Evolutionary conservation across 108 stramenopile species (phyloP).

Genomic region (Chaetoceros muelleri): DNA sequence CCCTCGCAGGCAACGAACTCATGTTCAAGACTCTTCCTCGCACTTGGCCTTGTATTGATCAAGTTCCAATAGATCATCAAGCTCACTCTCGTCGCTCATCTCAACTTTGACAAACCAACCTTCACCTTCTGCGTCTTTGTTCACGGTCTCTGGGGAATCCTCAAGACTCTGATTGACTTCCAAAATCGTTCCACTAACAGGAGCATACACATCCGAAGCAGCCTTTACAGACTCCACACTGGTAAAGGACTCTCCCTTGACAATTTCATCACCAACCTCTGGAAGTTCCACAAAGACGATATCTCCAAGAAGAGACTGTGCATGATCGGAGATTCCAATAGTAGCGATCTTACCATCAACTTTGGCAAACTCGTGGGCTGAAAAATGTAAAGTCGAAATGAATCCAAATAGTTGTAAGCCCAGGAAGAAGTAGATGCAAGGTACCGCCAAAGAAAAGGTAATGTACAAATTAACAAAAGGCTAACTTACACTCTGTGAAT

Average conservation of each 20-base stretch:
- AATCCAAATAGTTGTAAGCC: no score
- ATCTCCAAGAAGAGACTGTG: slow-evolving; percentile 92
- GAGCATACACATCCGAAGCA: slow-evolving; percentile 93
- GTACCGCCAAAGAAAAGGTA: no score
- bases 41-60: slow-evolving; percentile 37
- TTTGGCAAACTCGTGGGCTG: slow-evolving; percentile 91
- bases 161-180: slow-evolving; percentile 71
- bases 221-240: slow-evolving; percentile 99
- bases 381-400: background rate
- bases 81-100: slow-evolving; percentile 48
- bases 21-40: slow-evolving; percentile 19
- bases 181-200: slow-evolving; percentile 69
- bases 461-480: background rate
- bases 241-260: slow-evolving; percentile 85
- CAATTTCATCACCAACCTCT: slow-evolving; percentile 80
- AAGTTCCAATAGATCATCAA: slow-evolving; percentile 55
- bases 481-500: background rate
- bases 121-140: slow-evolving; percentile 62
- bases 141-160: slow-evolving; percentile 80
- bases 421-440: no score
- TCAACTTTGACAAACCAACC: slow-evolving; percentile 94
- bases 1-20: no score
- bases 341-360: slow-evolving; percentile 88
- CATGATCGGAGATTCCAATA: slow-evolving; percentile 94
- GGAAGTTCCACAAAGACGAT: slow-evolving; percentile 98